Percentiles rank a stretch among this genome's conserved stretches.
Evolutionary conservation across 2,329 filamentous ascomycete genomes (phyloP).

Genomic region (Ophidiomyces ophidiicola): DNA sequence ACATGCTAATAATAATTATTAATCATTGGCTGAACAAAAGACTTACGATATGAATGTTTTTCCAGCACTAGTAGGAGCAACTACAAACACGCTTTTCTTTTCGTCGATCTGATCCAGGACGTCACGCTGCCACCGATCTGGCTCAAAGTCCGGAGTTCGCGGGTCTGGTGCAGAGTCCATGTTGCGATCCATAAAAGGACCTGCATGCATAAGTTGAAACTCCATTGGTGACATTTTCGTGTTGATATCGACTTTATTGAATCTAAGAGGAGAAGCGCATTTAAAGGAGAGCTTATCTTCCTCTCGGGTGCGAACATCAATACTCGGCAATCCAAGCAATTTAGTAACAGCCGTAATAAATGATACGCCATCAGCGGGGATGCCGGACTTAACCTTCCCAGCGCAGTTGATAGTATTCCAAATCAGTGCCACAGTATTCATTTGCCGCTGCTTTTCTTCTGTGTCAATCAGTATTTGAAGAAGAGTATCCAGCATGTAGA

Average conservation of each 20-base stretch:
- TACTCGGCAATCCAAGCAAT: constrained; percentile 23
- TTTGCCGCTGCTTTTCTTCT: no score
- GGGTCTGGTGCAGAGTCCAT: constrained; percentile 56
- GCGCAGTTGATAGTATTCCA: constrained; percentile 36
- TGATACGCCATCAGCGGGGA: constrained; percentile 33
- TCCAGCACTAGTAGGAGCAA: constrained; percentile 65
- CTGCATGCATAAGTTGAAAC: constrained; percentile 57
- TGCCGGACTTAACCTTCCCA: constrained; percentile 25
- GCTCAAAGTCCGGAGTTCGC: constrained; percentile 55
- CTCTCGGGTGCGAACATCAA: constrained; percentile 13
- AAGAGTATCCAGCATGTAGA: constrained; percentile 21
- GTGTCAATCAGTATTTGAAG: constrained; percentile 16
- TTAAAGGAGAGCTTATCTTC: constrained; percentile 17
- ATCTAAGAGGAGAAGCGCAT: constrained; percentile 17
- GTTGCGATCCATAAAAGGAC: constrained; percentile 62
- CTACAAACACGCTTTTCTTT: constrained; percentile 58
- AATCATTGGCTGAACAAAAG: not conserved
- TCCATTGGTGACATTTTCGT: constrained; percentile 37
- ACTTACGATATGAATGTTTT: constrained; percentile 63
- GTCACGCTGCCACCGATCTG: constrained; percentile 63
- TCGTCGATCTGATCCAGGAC: constrained; percentile 63
- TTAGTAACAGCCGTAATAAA: constrained; percentile 25
- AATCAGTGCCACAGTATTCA: constrained; percentile 36
- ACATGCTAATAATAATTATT: not conserved
- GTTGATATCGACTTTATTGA: constrained; percentile 19